These are phyloP conservation scores for Dunaliella primolecta DNA, from an alignment of 139 green algal genomes.

Conservation along the genomic window DNA sequence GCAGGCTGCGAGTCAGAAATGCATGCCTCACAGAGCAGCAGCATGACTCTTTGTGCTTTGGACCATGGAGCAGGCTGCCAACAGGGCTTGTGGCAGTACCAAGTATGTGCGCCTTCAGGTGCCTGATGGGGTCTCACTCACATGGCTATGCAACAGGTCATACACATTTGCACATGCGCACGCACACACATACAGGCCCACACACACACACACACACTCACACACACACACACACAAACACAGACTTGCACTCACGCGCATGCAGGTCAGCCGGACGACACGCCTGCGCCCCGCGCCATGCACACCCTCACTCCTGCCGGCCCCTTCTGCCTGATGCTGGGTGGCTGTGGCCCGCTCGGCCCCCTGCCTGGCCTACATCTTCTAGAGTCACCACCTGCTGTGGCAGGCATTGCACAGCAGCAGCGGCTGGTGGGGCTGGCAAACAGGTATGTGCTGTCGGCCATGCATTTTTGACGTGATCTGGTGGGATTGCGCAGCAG, in stretches of 20 bases:
- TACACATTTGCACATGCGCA: too few relatives aligned
- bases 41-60: too few relatives aligned
- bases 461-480: too few relatives aligned
- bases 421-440: conserved; percentile 14
- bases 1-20: background rate
- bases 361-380: conserved; percentile 30
- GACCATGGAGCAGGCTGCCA: too few relatives aligned
- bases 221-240: too few relatives aligned
- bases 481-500: background rate
- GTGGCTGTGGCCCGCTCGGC: conserved; percentile 27
- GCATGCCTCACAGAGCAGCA: background rate
- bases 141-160: too few relatives aligned
- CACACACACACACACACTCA: too few relatives aligned
- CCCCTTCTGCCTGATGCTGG: conserved; percentile 35
- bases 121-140: too few relatives aligned
- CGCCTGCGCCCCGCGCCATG: conserved; percentile 28
- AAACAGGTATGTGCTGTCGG: background rate
- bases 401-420: conserved; percentile 32
- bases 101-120: too few relatives aligned
- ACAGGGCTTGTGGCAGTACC: too few relatives aligned
- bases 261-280: conserved; percentile 20
- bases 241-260: too few relatives aligned
- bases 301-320: conserved; percentile 42
- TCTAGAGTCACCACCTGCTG: conserved; percentile 32
- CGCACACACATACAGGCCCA: too few relatives aligned